phyloP scores from a whole-genome alignment of 257 asterid genomes.

The Verbena officinalis region DNA sequence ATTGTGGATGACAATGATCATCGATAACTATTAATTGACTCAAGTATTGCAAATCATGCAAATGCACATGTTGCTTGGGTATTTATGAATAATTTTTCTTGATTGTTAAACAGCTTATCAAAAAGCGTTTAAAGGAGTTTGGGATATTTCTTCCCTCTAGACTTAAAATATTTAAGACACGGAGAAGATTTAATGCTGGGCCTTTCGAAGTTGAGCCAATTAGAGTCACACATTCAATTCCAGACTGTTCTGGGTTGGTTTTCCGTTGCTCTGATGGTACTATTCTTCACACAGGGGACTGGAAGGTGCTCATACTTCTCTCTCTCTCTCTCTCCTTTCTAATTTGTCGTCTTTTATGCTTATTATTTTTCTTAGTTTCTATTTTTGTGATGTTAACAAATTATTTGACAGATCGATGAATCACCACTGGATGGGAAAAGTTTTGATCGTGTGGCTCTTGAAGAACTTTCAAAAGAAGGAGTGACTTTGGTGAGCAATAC shows the following conservation, averaged over 20 bases:
- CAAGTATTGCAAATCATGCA: slow-evolving; percentile 17
- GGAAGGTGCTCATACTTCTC: slow-evolving; percentile 71
- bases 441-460: slow-evolving; percentile 90
- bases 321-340: background rate
- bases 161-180: slow-evolving; percentile 81
- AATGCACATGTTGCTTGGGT: slow-evolving; percentile 11
- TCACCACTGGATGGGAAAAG: slow-evolving; percentile 91
- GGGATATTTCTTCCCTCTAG: slow-evolving; percentile 94
- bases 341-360: background rate
- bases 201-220: slow-evolving; percentile 97
- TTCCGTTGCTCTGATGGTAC: slow-evolving; percentile 97
- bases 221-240: slow-evolving; percentile 95
- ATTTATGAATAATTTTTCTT: slow-evolving; percentile 17
- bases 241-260: slow-evolving; percentile 98
- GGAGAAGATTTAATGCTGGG: slow-evolving; percentile 85
- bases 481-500: slow-evolving; percentile 84
- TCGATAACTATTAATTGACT: slow-evolving; percentile 17
- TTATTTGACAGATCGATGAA: slow-evolving; percentile 82
- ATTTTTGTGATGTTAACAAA: slow-evolving; percentile 19
- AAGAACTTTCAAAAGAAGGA: slow-evolving; percentile 98
- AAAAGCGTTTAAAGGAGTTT: slow-evolving; percentile 92
- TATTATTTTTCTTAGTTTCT: slow-evolving; percentile 9
- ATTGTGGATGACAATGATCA: slow-evolving; percentile 6
- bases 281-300: slow-evolving; percentile 98
- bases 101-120: slow-evolving; percentile 71